A percentile compares a stretch with the other conserved stretches of the same genome.
Conservation (phyloP, 352 stramenopile species). For the Phytophthora hybrid region DNA sequence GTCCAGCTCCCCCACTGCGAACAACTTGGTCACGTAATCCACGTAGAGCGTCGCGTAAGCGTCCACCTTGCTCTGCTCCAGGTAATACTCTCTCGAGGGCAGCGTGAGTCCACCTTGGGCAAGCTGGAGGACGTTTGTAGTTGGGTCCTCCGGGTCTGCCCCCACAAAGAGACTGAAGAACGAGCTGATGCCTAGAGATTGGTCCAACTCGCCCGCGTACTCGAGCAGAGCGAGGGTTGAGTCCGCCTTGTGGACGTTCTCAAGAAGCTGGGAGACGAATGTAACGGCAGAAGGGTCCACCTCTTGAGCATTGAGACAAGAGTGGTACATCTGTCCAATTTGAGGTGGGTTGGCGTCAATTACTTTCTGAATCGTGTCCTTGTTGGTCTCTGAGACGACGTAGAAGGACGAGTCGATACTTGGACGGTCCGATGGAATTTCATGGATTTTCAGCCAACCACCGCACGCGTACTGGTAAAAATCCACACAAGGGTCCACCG, state of each 20-base stretch:
- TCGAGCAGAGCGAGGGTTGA: conserved; percentile 52
- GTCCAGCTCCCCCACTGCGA: conserved; percentile 48
- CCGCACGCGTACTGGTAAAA: conserved; percentile 85
- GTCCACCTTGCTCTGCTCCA: conserved; percentile 52
- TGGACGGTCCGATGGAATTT: conserved; percentile 56
- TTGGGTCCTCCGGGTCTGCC: conserved; percentile 57
- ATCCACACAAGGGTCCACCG: conserved; percentile 70
- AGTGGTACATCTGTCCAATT: conserved; percentile 64
- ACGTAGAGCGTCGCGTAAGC: conserved; percentile 53
- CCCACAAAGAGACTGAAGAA: conserved; percentile 63
- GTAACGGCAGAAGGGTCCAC: conserved; percentile 49
- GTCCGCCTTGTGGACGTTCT: conserved; percentile 47
- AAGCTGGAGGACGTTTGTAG: conserved; percentile 55
- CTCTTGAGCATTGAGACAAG: conserved; percentile 55
- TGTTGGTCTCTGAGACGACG: conserved; percentile 58
- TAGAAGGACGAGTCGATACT: conserved; percentile 68
- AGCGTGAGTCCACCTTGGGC: conserved; percentile 68
- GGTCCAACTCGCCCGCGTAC: conserved; percentile 54
- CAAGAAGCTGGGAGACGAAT: conserved; percentile 51
- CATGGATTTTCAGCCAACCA: conserved; percentile 66
- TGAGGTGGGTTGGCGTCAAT: conserved; percentile 61
- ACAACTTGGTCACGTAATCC: conserved; percentile 58
- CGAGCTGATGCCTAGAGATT: conserved; percentile 51
- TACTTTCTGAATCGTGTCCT: conserved; percentile 61
- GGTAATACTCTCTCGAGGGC: conserved; percentile 72